phyloP scores from a whole-genome alignment of 1,284 basidiomycete genomes.

The Puccinia sorghi region DNA sequence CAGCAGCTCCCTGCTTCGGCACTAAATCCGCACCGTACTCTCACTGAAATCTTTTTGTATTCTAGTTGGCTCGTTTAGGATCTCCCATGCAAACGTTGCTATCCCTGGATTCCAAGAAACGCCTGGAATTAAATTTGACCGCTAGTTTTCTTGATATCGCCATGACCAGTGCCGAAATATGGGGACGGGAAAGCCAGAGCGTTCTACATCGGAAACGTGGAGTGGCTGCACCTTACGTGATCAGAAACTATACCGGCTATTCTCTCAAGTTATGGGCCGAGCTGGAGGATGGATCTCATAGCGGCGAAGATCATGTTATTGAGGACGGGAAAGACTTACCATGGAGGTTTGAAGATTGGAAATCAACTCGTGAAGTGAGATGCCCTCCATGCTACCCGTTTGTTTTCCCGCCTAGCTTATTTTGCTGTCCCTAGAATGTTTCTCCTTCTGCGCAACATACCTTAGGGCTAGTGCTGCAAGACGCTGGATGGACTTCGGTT shows the following conservation, averaged over 20 bases:
- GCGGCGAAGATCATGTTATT: conserved; percentile 60
- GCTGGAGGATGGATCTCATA: conserved; percentile 60
- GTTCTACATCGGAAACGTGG: conserved; percentile 75
- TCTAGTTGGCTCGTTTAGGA: conserved; percentile 49
- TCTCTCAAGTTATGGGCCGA: conserved; percentile 67
- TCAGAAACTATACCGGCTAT: conserved; percentile 87
- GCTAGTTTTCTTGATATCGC: conserved; percentile 87
- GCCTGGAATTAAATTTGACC: conserved; percentile 88
- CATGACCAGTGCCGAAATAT: conserved; percentile 71
- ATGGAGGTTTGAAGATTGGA: conserved; percentile 98
- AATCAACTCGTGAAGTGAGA: conserved; percentile 82
- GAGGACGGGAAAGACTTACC: conserved; percentile 76
- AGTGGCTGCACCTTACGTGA: conserved; percentile 86
- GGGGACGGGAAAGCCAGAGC: conserved; percentile 72
- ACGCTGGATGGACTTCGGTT: conserved; percentile 86
- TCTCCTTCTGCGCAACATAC: conserved; percentile 75
- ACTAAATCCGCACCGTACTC: not conserved
- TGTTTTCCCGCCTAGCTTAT: conserved; percentile 21
- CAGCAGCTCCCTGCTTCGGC: conserved; percentile 59
- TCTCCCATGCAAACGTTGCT: conserved; percentile 50
- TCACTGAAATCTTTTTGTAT: not conserved
- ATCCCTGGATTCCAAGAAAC: conserved; percentile 66
- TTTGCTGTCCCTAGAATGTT: conserved; percentile 67
- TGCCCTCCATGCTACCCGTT: not conserved
- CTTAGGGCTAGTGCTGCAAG: conserved; percentile 79